Conservation (phyloP, 148 eudicot genomes). For the Oxyria digyna region DNA sequence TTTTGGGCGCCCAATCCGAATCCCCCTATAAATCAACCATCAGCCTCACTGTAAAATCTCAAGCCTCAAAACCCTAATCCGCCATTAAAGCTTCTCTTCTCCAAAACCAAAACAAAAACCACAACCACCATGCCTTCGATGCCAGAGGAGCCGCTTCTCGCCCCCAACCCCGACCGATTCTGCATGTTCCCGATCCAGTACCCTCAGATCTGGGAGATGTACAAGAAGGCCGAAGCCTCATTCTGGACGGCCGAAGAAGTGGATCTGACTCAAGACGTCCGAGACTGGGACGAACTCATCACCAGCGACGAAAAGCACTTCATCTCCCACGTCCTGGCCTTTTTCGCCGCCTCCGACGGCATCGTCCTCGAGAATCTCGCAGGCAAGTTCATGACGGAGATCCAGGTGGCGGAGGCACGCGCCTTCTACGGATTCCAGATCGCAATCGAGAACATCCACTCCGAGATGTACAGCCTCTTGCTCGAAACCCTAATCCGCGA, state of each 20-base stretch:
- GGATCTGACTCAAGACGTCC: constrained; percentile 35
- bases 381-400: constrained; percentile 57
- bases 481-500: constrained; percentile 56
- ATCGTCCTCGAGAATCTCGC: constrained; percentile 69
- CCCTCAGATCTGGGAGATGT: constrained; percentile 75
- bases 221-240: constrained; percentile 72
- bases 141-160: constrained; percentile 36
- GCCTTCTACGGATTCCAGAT: constrained; percentile 73
- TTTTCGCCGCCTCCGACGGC: constrained; percentile 79
- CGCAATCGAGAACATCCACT: constrained; percentile 71
- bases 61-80: no score
- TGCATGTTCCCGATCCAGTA: constrained; percentile 73
- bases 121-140: neutral
- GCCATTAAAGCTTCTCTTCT: neutral
- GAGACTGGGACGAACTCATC: constrained; percentile 41
- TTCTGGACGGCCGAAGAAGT: constrained; percentile 79
- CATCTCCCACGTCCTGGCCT: constrained; percentile 79
- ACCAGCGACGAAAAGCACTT: constrained; percentile 59
- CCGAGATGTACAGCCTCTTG: constrained; percentile 59
- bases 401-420: constrained; percentile 71
- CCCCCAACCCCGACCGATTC: constrained; percentile 62
- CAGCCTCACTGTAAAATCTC: neutral
- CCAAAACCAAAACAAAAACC: neutral
- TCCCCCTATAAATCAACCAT: neutral
- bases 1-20: neutral